phyloP scores from a whole-genome alignment of 176 grass and related monocot genomes.

The Urochloa ruziziensis region DNA sequence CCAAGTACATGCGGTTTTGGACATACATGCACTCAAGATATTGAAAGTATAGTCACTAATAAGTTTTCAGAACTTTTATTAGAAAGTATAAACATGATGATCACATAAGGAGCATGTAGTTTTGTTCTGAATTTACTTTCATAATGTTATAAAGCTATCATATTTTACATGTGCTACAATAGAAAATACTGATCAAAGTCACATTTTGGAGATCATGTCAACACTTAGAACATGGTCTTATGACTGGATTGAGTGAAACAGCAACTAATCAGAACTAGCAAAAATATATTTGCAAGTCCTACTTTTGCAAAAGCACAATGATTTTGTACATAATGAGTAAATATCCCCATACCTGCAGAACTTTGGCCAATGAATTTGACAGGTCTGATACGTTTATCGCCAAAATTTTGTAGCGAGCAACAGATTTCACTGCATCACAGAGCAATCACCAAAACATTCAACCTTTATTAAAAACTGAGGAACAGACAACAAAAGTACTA shows the following conservation, averaged over 20 bases:
- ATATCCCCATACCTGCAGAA: neutral
- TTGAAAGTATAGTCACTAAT: neutral
- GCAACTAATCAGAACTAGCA: neutral
- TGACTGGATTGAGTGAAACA: neutral
- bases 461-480: neutral
- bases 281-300: neutral
- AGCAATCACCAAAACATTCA: neutral
- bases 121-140: neutral
- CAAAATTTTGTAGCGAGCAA: neutral
- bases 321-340: neutral
- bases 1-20: neutral
- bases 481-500: neutral
- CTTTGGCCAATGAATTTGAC: constrained; percentile 31
- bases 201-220: neutral
- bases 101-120: neutral
- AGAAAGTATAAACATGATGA: neutral
- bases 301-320: neutral
- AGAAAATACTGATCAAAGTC: neutral
- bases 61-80: neutral
- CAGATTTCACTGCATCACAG: constrained; percentile 26
- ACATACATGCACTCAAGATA: neutral
- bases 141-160: neutral
- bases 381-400: constrained; percentile 8
- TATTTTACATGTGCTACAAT: neutral
- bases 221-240: neutral